These are phyloP conservation scores for Elasticomyces elasticus DNA, from an alignment of 495 filamentous ascomycete species.

Conservation along the genomic window DNA sequence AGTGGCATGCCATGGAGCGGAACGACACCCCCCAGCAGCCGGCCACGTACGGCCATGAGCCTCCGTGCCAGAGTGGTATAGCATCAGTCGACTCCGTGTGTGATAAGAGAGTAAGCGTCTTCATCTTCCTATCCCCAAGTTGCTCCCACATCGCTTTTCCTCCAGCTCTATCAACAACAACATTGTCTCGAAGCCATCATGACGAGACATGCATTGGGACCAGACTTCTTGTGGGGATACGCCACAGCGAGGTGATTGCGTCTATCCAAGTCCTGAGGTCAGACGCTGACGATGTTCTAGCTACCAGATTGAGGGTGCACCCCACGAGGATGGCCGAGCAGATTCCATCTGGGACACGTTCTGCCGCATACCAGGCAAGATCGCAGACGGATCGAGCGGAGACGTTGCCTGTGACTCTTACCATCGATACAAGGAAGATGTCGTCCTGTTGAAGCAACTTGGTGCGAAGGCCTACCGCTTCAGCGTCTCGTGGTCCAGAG, in stretches of 20 bases:
- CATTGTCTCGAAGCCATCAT: background rate
- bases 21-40: too few species aligned
- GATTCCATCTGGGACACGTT: constrained; percentile 29
- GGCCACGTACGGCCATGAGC: too few species aligned
- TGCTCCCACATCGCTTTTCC: too few species aligned
- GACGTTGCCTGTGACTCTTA: constrained; percentile 31
- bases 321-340: constrained; percentile 28
- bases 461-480: constrained; percentile 30
- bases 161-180: background rate
- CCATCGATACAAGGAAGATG: constrained; percentile 33
- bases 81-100: too few species aligned
- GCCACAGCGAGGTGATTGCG: constrained; percentile 56
- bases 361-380: constrained; percentile 24
- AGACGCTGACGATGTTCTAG: constrained; percentile 20
- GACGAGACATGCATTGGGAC: constrained; percentile 41
- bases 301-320: constrained; percentile 32
- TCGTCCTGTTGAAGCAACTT: constrained; percentile 28
- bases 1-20: too few species aligned
- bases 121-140: background rate
- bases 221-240: constrained; percentile 75
- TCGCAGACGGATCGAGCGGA: constrained; percentile 25
- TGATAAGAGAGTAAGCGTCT: background rate
- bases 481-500: constrained; percentile 29
- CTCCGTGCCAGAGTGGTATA: too few species aligned
- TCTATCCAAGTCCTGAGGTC: background rate